Conservation (phyloP, 73 alveolate genomes). For the Tetrahymena borealis region DNA sequence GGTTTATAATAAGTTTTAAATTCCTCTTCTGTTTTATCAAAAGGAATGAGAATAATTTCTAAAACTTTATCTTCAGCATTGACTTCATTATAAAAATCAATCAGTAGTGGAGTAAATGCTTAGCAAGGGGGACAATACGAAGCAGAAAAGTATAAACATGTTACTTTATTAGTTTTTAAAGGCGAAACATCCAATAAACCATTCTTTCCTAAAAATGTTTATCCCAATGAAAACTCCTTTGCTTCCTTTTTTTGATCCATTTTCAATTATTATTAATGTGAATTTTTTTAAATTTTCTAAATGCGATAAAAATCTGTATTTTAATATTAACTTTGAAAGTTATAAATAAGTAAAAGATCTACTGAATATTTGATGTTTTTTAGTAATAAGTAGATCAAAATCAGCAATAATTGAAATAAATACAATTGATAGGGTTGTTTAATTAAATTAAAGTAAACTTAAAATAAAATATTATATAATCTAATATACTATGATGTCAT, state of each 20-base stretch:
- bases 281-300: background rate
- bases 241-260: background rate
- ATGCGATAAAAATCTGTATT: background rate
- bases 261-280: background rate
- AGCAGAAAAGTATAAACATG: background rate
- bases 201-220: background rate
- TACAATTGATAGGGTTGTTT: too few relatives aligned
- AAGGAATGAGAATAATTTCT: constrained; percentile 76
- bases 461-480: too few relatives aligned
- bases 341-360: too few relatives aligned
- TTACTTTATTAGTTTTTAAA: background rate
- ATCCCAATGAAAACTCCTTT: background rate
- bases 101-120: constrained; percentile 74
- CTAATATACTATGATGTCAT: too few relatives aligned
- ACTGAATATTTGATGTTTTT: too few relatives aligned
- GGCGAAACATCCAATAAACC: background rate
- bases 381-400: too few relatives aligned
- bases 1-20: constrained; percentile 55
- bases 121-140: constrained; percentile 77
- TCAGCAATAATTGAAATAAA: too few relatives aligned
- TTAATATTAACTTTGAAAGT: background rate
- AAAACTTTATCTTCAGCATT: constrained; percentile 58
- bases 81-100: constrained; percentile 76
- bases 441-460: too few relatives aligned
- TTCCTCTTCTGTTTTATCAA: constrained; percentile 68